Percentiles rank a stretch among this genome's conserved stretches.
phyloP scores from a whole-genome alignment of 2,329 filamentous ascomycete genomes.

The Colletotrichum lentis region DNA sequence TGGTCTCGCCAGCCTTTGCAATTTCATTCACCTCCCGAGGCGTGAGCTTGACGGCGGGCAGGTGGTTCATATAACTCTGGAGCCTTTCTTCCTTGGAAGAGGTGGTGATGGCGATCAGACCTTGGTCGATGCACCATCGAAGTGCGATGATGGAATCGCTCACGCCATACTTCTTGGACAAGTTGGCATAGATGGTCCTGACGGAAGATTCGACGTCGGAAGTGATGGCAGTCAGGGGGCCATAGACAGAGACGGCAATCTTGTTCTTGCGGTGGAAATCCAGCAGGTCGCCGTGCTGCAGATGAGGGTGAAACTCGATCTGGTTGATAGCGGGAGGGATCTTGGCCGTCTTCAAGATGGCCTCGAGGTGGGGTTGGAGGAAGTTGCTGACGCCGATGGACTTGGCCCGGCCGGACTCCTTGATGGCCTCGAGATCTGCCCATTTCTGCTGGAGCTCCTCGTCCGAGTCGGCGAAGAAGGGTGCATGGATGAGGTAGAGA shows the following conservation, averaged over 20 bases:
- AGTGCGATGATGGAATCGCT: slow-evolving; percentile 64
- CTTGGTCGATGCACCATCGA: slow-evolving; percentile 68
- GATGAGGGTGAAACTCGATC: slow-evolving; percentile 81
- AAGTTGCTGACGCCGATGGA: slow-evolving; percentile 85
- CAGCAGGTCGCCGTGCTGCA: slow-evolving; percentile 69
- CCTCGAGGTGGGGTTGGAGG: slow-evolving; percentile 62
- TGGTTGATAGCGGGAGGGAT: slow-evolving; percentile 77
- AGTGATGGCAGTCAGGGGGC: slow-evolving; percentile 61
- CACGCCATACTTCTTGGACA: slow-evolving; percentile 68
- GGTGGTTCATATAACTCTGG: slow-evolving; percentile 60
- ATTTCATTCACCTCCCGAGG: slow-evolving; percentile 66
- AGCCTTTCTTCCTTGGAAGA: slow-evolving; percentile 66
- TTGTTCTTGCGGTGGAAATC: slow-evolving; percentile 64
- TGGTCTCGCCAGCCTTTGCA: slow-evolving; percentile 62
- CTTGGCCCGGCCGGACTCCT: slow-evolving; percentile 69
- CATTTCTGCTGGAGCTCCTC: slow-evolving; percentile 66
- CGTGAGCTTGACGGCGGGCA: slow-evolving; percentile 66
- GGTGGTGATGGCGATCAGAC: slow-evolving; percentile 66
- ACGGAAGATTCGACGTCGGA: slow-evolving; percentile 62
- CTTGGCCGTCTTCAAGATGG: slow-evolving; percentile 65
- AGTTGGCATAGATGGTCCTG: slow-evolving; percentile 57
- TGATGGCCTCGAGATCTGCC: slow-evolving; percentile 71
- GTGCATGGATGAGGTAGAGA: slow-evolving; percentile 71
- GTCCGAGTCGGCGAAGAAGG: slow-evolving; percentile 60
- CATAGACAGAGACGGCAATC: slow-evolving; percentile 66